These are phyloP conservation scores for Solanum pinnatisectum DNA, from an alignment of 257 asterid genomes.

Conservation along the genomic window DNA sequence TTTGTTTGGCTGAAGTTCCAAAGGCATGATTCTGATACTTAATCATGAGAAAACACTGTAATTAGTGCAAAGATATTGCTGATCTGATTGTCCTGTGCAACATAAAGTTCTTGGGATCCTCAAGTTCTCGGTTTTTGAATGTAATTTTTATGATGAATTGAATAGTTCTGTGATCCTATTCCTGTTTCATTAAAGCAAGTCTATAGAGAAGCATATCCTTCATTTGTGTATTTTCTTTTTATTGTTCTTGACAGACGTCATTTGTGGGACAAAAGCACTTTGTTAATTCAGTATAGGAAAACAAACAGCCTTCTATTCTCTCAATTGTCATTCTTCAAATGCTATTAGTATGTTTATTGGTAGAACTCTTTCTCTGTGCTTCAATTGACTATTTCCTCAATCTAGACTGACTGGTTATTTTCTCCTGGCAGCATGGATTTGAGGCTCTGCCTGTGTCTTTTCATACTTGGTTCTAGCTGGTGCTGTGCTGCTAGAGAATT, in stretches of 20 bases:
- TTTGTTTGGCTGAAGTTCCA: not conserved
- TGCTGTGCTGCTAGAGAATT: conserved; percentile 59
- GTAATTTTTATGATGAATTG: not conserved
- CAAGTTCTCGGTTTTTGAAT: not conserved
- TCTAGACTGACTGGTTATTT: not conserved
- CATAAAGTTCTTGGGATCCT: not conserved
- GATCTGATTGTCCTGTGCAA: not conserved
- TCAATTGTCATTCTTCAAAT: not conserved
- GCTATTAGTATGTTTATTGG: not conserved
- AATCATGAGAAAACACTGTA: not conserved
- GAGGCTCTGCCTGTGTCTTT: conserved; percentile 40
- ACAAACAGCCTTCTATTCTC: not conserved
- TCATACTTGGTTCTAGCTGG: conserved; percentile 38
- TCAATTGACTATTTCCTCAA: not conserved
- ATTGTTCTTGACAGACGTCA: not conserved
- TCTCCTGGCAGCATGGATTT: conserved; percentile 58
- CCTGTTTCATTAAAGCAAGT: not conserved
- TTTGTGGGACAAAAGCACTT: not conserved
- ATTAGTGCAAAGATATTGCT: not conserved
- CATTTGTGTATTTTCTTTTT: not conserved
- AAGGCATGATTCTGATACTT: not conserved
- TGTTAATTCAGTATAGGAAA: not conserved
- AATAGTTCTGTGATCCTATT: not conserved
- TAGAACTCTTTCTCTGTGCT: not conserved
- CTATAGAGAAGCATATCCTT: not conserved